These are phyloP conservation scores for Paramarasmius palmivorus DNA, from an alignment of 1,284 basidiomycete genomes.

Conservation along the genomic window DNA sequence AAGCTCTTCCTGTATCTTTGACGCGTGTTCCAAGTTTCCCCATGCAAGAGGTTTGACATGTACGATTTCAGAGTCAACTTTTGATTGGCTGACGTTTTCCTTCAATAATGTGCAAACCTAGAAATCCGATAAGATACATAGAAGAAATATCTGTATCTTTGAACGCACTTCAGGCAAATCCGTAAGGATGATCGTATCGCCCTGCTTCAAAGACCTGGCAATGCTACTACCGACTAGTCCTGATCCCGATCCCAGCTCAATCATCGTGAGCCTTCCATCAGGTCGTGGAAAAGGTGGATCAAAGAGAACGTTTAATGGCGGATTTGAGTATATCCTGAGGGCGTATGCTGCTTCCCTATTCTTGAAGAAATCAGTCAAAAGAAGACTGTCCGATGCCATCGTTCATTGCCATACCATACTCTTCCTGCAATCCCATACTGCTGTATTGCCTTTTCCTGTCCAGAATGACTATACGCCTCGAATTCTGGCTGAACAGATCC, in stretches of 20 bases:
- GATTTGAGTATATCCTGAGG: slow-evolving; percentile 55
- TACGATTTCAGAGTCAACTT: slow-evolving; percentile 16
- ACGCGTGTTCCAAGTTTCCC: slow-evolving; percentile 52
- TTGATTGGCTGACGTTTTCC: slow-evolving; percentile 41
- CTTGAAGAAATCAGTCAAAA: slow-evolving; percentile 13
- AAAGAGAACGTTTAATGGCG: slow-evolving; percentile 40
- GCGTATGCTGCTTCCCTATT: slow-evolving; percentile 74
- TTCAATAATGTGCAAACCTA: slow-evolving; percentile 61
- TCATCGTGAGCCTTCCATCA: slow-evolving; percentile 29
- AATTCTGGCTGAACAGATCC: not conserved
- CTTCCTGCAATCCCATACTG: slow-evolving; percentile 76
- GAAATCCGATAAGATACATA: not conserved
- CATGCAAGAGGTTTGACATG: slow-evolving; percentile 62
- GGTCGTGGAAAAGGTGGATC: slow-evolving; percentile 55
- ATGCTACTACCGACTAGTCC: slow-evolving; percentile 61
- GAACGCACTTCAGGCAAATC: slow-evolving; percentile 61
- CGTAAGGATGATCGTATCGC: slow-evolving; percentile 56
- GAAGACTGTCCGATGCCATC: slow-evolving; percentile 7
- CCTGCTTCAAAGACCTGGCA: slow-evolving; percentile 30
- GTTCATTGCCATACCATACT: slow-evolving; percentile 54
- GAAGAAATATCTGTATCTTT: not conserved
- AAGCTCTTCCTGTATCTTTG: slow-evolving; percentile 40
- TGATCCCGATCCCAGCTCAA: slow-evolving; percentile 76
- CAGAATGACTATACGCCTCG: slow-evolving; percentile 19
- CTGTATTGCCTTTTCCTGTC: slow-evolving; percentile 62